Conservation (phyloP, 2,329 filamentous ascomycete species). For the Capronia epimyces region DNA sequence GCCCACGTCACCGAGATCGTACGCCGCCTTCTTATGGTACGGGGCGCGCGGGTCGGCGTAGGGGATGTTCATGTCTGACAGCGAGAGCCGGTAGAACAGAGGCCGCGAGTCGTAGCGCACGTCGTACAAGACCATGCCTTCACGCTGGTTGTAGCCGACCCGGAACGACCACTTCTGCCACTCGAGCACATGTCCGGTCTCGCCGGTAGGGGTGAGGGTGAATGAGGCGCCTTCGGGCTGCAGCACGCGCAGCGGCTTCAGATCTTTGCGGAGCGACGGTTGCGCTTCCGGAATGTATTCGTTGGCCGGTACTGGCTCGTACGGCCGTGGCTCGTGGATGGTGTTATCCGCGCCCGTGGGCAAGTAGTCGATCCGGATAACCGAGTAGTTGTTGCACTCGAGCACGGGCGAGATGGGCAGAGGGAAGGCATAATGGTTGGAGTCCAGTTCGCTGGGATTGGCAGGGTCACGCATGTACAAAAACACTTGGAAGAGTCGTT, state of each 20-base stretch:
- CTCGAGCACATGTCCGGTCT: constrained; percentile 51
- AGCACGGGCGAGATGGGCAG: constrained; percentile 64
- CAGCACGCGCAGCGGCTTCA: constrained; percentile 60
- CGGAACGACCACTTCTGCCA: constrained; percentile 65
- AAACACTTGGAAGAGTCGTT: constrained; percentile 58
- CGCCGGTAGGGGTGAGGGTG: constrained; percentile 46
- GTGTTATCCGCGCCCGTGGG: constrained; percentile 61
- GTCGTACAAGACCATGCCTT: constrained; percentile 64
- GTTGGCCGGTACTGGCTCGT: constrained; percentile 43
- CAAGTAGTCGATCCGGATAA: constrained; percentile 64
- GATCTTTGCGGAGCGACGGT: constrained; percentile 54
- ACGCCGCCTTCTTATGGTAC: constrained; percentile 64
- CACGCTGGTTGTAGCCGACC: constrained; percentile 57
- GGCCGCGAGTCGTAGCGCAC: constrained; percentile 59
- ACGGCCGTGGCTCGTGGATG: constrained; percentile 35
- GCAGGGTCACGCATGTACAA: constrained; percentile 60
- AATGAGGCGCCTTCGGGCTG: constrained; percentile 63
- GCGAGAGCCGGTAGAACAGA: constrained; percentile 60
- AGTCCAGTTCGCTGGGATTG: constrained; percentile 56
- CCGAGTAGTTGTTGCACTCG: constrained; percentile 56
- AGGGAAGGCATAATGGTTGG: constrained; percentile 64
- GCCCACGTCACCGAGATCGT: constrained; percentile 63
- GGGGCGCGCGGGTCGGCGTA: constrained; percentile 61
- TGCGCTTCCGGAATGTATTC: constrained; percentile 60
- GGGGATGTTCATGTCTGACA: constrained; percentile 61